phyloP scores from a whole-genome alignment of 768 basidiomycete genomes.

The Pulveroboletus sp. region DNA sequence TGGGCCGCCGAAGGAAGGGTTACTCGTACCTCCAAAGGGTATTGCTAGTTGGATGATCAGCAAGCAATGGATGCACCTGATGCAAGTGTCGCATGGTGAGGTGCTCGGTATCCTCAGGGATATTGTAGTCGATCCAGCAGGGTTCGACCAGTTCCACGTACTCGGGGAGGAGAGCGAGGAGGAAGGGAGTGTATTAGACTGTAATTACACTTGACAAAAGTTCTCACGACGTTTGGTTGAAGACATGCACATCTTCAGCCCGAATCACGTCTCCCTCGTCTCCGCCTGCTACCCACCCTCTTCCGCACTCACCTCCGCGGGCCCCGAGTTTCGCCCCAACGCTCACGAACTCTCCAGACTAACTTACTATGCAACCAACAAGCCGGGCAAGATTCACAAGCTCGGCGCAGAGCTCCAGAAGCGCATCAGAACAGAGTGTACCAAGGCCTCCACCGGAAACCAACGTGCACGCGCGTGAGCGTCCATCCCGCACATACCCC shows the following conservation, averaged over 20 bases:
- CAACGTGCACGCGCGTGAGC: slow-evolving; percentile 75
- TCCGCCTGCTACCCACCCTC: slow-evolving; percentile 83
- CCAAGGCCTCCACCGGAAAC: slow-evolving; percentile 68
- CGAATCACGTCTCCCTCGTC: slow-evolving; percentile 80
- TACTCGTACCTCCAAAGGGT: slow-evolving; percentile 58
- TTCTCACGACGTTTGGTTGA: slow-evolving; percentile 18
- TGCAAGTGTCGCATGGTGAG: slow-evolving; percentile 45
- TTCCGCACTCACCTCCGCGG: slow-evolving; percentile 67
- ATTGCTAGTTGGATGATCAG: slow-evolving; percentile 76
- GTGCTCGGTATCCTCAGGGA: slow-evolving; percentile 40
- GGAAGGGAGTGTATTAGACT: neutral
- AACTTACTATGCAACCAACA: slow-evolving; percentile 84
- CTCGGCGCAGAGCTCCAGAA: slow-evolving; percentile 76
- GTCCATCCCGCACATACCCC: neutral
- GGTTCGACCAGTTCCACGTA: slow-evolving; percentile 42
- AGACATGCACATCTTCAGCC: slow-evolving; percentile 71
- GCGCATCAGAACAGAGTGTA: slow-evolving; percentile 56
- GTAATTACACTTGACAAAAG: slow-evolving; percentile 19
- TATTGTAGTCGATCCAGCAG: slow-evolving; percentile 42
- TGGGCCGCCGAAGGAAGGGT: slow-evolving; percentile 55
- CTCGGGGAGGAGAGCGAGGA: slow-evolving; percentile 57
- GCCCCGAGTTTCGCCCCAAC: slow-evolving; percentile 76
- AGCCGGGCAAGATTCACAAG: slow-evolving; percentile 76
- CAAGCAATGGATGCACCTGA: slow-evolving; percentile 51
- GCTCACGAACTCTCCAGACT: slow-evolving; percentile 81